Evolutionary conservation across 1,284 basidiomycete species (phyloP).

Genomic region (Microbotryomycetes sp.): DNA sequence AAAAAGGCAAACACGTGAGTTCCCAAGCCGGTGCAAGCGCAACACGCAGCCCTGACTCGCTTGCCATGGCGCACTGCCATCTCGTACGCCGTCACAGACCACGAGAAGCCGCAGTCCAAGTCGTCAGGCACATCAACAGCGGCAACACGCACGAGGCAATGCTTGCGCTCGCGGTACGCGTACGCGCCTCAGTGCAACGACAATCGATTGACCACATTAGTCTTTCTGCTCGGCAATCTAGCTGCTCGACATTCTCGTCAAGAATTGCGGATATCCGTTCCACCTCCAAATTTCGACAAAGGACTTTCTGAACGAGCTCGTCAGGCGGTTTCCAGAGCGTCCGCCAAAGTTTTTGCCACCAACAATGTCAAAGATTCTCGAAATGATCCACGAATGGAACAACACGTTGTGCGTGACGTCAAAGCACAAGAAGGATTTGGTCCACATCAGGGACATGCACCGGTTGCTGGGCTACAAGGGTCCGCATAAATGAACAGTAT

Average conservation of each 20-base stretch:
- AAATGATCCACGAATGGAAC: conserved; percentile 92
- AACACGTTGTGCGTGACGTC: conserved; percentile 82
- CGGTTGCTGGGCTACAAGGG: conserved; percentile 88
- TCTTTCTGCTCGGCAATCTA: conserved; percentile 15
- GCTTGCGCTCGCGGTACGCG: conserved; percentile 47
- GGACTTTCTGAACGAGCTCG: conserved; percentile 97
- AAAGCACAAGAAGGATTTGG: conserved; percentile 92
- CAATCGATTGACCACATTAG: neutral
- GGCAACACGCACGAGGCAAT: conserved; percentile 83
- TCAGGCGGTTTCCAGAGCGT: conserved; percentile 92
- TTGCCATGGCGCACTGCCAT: too few relatives aligned
- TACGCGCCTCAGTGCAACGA: neutral
- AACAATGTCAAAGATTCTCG: conserved; percentile 89
- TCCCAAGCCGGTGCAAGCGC: neutral
- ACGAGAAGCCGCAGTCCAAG: conserved; percentile 76
- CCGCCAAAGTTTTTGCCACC: conserved; percentile 90
- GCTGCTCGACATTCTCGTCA: conserved; percentile 86
- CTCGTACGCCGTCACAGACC: conserved; percentile 51
- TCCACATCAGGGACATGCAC: conserved; percentile 98
- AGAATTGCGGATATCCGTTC: conserved; percentile 91
- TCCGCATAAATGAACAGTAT: conserved; percentile 35
- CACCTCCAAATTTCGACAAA: conserved; percentile 98
- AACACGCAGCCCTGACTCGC: neutral
- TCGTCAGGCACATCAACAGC: conserved; percentile 75
- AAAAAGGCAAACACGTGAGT: conserved; percentile 96